Evolutionary conservation across 257 asterid genomes (phyloP).

Genomic region (Linaria vulgaris): DNA sequence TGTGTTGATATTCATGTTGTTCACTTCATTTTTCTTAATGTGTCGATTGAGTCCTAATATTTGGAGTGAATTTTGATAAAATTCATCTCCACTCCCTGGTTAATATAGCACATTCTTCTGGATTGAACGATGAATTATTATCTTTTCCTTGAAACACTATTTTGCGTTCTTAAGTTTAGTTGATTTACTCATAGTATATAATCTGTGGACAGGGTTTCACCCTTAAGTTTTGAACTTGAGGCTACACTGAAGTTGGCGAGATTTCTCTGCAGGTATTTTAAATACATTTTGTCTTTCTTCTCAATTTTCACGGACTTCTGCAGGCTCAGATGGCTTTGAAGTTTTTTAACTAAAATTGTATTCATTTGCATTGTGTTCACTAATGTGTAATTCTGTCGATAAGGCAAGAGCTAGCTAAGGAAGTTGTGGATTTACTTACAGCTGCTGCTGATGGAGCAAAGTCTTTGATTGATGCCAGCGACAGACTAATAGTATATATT

Average conservation of each 20-base stretch:
- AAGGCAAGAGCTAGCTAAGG: conserved; percentile 94
- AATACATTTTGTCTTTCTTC: conserved; percentile 14
- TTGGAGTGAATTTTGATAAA: no score
- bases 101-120: neutral
- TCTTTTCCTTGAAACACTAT: conserved; percentile 2
- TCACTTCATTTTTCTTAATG: conserved; percentile 6
- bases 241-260: conserved; percentile 95
- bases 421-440: conserved; percentile 88
- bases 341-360: conserved; percentile 4
- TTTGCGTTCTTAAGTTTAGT: no score
- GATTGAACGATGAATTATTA: conserved; percentile 9
- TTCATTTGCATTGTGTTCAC: conserved; percentile 19
- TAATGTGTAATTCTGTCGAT: conserved; percentile 16
- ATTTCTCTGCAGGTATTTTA: conserved; percentile 87
- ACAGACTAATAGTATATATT: conserved; percentile 75
- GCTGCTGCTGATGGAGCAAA: conserved; percentile 97
- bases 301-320: conserved; percentile 13
- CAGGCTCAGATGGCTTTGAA: conserved; percentile 7
- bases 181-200: conserved; percentile 19
- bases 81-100: conserved; percentile 15
- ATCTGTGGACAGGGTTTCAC: conserved; percentile 79
- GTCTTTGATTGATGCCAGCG: conserved; percentile 94
- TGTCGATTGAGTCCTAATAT: neutral
- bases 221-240: conserved; percentile 96
- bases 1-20: conserved; percentile 2